Evolutionary conservation across 1,139 yeast genomes (phyloP).

Genomic region (Dujonia santamariae): DNA sequence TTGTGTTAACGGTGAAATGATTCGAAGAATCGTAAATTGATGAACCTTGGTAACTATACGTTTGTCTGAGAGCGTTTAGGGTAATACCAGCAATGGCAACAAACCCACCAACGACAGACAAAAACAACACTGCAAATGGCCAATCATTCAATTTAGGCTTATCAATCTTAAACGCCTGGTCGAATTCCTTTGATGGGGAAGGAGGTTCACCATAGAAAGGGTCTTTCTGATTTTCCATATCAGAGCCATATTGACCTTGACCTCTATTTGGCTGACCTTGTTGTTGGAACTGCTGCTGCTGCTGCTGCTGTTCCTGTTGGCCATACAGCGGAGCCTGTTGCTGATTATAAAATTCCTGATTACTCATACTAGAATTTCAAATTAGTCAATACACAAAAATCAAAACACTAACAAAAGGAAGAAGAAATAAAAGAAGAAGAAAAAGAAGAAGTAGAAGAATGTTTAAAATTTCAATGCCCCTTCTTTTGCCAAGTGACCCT

Average conservation of each 20-base stretch:
- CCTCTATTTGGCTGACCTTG: constrained; percentile 15
- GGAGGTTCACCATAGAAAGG: constrained; percentile 31
- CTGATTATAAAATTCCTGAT: constrained; percentile 4
- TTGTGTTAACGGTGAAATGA: constrained; percentile 65
- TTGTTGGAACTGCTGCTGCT: not conserved
- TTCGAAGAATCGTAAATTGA: constrained; percentile 58
- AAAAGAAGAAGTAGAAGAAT: too few species aligned
- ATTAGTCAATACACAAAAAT: too few species aligned
- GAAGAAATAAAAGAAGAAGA: too few species aligned
- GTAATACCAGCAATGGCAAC: constrained; percentile 69
- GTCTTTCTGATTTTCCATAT: constrained; percentile 23
- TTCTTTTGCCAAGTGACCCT: too few species aligned
- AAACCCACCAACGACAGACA: constrained; percentile 64
- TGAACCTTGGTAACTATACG: constrained; percentile 57
- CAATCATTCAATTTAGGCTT: constrained; percentile 72
- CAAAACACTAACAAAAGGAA: too few species aligned
- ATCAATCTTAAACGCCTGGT: constrained; percentile 61
- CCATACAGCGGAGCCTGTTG: constrained; percentile 3
- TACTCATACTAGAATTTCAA: too few species aligned
- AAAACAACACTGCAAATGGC: constrained; percentile 65
- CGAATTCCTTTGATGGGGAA: constrained; percentile 41
- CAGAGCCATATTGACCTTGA: too few species aligned
- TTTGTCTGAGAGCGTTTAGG: constrained; percentile 57
- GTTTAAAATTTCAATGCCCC: too few species aligned
- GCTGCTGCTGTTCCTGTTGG: constrained; percentile 2